Percentiles rank a stretch among this genome's conserved stretches.
Evolutionary conservation across 2,329 filamentous ascomycete genomes (phyloP).

Genomic region (Microdochium paspali): DNA sequence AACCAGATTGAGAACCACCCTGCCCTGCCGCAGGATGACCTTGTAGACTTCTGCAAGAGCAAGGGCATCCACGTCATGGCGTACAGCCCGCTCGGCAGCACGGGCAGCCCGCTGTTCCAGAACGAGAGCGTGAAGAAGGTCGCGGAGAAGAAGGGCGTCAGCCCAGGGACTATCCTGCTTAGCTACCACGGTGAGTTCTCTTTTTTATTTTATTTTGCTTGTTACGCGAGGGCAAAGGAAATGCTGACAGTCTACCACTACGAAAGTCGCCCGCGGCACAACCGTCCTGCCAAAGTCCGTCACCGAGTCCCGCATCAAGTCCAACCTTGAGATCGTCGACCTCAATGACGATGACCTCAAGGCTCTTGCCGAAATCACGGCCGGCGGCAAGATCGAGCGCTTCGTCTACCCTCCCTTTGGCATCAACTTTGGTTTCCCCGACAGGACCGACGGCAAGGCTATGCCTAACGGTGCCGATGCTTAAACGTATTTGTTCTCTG

Average conservation of each 20-base stretch:
- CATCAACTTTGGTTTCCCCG: constrained; percentile 63
- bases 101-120: constrained; percentile 54
- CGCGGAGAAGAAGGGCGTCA: constrained; percentile 52
- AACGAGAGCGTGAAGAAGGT: constrained; percentile 54
- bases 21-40: constrained; percentile 60
- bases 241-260: constrained; percentile 1
- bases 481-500: too few relatives aligned
- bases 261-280: constrained; percentile 53
- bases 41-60: constrained; percentile 57
- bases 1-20: constrained; percentile 73
- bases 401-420: constrained; percentile 64
- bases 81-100: constrained; percentile 59
- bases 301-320: constrained; percentile 56
- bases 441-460: constrained; percentile 36
- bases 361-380: constrained; percentile 44
- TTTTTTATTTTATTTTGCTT: background rate
- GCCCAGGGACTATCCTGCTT: constrained; percentile 54
- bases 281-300: constrained; percentile 69
- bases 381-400: constrained; percentile 43
- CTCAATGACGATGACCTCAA: constrained; percentile 55
- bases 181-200: constrained; percentile 60
- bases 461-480: constrained; percentile 14
- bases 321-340: constrained; percentile 59
- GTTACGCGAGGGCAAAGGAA: background rate
- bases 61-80: constrained; percentile 66